Conservation (phyloP, 768 basidiomycete genomes). For the Lactarius sp. region DNA sequence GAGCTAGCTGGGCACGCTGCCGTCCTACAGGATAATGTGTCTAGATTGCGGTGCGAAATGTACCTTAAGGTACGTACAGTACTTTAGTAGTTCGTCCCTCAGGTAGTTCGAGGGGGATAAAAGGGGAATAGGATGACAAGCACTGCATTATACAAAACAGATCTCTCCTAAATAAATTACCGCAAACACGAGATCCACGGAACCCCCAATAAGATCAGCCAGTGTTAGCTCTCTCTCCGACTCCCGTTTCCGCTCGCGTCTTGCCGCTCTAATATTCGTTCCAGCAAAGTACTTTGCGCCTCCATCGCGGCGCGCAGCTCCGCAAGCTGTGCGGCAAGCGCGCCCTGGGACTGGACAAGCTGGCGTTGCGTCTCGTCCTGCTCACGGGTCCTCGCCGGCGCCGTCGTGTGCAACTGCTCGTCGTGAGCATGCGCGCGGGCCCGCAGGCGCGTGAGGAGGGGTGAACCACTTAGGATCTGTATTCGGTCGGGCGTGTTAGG, state of each 20-base stretch:
- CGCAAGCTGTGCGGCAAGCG: slow-evolving; percentile 59
- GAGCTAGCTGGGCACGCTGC: too few species aligned
- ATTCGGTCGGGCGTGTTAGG: neutral
- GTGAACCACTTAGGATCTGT: neutral
- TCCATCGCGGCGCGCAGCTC: slow-evolving; percentile 55
- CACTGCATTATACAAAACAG: neutral
- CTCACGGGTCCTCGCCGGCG: neutral
- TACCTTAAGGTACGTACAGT: neutral
- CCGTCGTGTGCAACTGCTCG: neutral
- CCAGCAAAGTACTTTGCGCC: slow-evolving; percentile 51
- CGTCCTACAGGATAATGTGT: too few species aligned
- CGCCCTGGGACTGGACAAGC: slow-evolving; percentile 60
- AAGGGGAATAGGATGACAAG: neutral
- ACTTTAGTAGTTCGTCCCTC: neutral
- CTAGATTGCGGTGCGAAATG: neutral
- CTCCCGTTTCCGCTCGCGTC: neutral
- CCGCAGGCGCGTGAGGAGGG: slow-evolving; percentile 4
- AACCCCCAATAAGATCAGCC: neutral
- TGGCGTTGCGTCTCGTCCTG: slow-evolving; percentile 54
- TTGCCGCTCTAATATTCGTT: slow-evolving; percentile 27
- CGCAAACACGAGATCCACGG: neutral
- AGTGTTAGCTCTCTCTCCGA: slow-evolving; percentile 9
- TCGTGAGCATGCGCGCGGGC: neutral
- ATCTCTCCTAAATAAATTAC: neutral
- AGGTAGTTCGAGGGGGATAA: neutral